phyloP scores from a whole-genome alignment of 164 flowering plant species.

The Stephania japonica region DNA sequence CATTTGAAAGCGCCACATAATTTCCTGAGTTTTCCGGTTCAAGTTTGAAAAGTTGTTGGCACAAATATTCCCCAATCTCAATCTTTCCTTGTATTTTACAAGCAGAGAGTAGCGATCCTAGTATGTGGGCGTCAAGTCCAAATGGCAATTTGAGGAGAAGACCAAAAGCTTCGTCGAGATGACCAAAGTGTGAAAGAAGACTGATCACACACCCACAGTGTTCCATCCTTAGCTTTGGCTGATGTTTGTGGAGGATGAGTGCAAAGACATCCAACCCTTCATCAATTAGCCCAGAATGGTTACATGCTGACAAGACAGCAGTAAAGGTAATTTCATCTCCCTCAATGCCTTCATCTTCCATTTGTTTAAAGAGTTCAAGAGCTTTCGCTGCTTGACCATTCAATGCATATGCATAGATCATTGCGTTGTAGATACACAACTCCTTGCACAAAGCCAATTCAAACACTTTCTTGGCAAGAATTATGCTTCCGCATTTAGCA shows the following conservation, averaged over 20 bases:
- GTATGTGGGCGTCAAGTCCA: conserved; percentile 43
- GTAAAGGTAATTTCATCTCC: conserved; percentile 60
- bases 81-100: conserved; percentile 32
- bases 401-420: conserved; percentile 49
- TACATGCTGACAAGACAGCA: conserved; percentile 48
- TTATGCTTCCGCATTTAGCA: conserved; percentile 60
- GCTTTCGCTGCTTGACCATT: conserved; percentile 52
- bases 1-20: conserved; percentile 51
- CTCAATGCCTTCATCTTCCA: conserved; percentile 30
- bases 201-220: conserved; percentile 55
- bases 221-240: conserved; percentile 40
- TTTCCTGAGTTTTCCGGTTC: conserved; percentile 57
- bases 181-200: conserved; percentile 47
- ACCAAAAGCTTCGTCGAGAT: conserved; percentile 37
- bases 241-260: conserved; percentile 30
- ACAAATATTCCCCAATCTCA: conserved; percentile 40
- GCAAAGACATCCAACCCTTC: conserved; percentile 47
- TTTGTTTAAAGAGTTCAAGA: conserved; percentile 30
- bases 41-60: conserved; percentile 27
- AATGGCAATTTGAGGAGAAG: conserved; percentile 35
- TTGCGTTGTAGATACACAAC: conserved; percentile 50
- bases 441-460: conserved; percentile 29
- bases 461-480: conserved; percentile 39
- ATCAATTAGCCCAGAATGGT: conserved; percentile 44
- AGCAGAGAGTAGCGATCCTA: conserved; percentile 44